Evolutionary conservation across 306 rosid genomes (phyloP).

Genomic region (Cicer yamashitae): DNA sequence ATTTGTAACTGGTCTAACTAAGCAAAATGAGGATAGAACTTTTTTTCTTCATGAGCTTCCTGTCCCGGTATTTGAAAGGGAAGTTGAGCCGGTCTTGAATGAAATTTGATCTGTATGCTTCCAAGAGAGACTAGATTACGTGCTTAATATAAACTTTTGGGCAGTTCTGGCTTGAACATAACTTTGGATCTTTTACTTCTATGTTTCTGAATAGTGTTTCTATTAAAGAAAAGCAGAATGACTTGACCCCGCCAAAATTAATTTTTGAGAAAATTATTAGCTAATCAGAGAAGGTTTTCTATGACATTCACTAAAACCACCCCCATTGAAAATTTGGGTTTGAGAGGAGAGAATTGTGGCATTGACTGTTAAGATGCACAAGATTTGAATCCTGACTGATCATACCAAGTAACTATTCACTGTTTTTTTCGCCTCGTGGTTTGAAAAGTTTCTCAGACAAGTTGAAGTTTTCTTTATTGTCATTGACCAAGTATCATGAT

Average conservation of each 20-base stretch:
- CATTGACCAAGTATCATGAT: background rate
- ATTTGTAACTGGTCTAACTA: constrained; percentile 2
- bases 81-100: constrained; percentile 8
- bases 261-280: background rate
- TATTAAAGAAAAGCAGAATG: background rate
- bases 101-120: background rate
- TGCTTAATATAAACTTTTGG: background rate
- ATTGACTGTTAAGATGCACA: background rate
- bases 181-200: constrained; percentile 2
- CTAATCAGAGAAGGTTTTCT: background rate
- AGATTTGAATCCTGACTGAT: background rate
- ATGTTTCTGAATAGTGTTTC: constrained; percentile 7
- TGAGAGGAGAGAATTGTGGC: constrained; percentile 30
- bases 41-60: background rate
- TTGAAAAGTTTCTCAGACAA: constrained; percentile 1
- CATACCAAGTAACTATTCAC: background rate
- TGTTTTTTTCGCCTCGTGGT: background rate
- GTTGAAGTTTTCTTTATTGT: background rate
- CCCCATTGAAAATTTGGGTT: constrained; percentile 8
- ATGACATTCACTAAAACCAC: background rate
- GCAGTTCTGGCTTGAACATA: background rate
- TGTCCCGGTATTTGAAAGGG: constrained; percentile 1
- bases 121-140: background rate
- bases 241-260: background rate
- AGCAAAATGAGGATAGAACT: background rate